Percentiles rank a stretch among this genome's conserved stretches.
Evolutionary conservation across 331 rosid genomes (phyloP).

Genomic region (Prunus yedoensis): DNA sequence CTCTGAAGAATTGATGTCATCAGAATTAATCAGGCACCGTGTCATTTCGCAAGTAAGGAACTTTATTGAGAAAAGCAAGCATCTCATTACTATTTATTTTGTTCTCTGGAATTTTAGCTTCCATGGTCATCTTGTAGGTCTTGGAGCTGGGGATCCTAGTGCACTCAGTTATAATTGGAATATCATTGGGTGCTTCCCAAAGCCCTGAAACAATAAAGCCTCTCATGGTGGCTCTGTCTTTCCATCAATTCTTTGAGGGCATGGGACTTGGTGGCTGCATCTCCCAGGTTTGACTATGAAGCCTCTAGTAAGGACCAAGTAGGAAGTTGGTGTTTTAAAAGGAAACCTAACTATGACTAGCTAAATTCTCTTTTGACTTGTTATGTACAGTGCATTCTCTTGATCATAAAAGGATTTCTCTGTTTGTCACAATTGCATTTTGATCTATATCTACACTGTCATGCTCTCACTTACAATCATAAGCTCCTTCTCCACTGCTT

Average conservation of each 20-base stretch:
- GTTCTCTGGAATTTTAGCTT: neutral
- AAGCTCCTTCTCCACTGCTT: neutral
- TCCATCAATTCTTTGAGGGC: slow-evolving; percentile 89
- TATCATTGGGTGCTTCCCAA: slow-evolving; percentile 60
- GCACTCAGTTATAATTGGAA: slow-evolving; percentile 79
- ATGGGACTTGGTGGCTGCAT: slow-evolving; percentile 92
- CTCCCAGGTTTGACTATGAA: slow-evolving; percentile 41
- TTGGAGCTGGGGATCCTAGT: slow-evolving; percentile 80
- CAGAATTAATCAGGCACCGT: slow-evolving; percentile 49
- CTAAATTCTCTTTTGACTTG: neutral
- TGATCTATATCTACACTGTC: too few relatives aligned
- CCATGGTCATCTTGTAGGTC: slow-evolving; percentile 36
- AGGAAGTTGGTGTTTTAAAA: neutral
- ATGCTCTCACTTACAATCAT: neutral
- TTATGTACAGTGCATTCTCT: neutral
- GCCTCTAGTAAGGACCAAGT: neutral
- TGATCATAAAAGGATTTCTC: too few relatives aligned
- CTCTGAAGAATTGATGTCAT: slow-evolving; percentile 27
- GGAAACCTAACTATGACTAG: neutral
- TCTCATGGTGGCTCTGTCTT: slow-evolving; percentile 68
- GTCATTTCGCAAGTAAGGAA: slow-evolving; percentile 57
- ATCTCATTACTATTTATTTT: neutral
- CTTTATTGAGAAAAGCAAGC: neutral
- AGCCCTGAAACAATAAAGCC: slow-evolving; percentile 57
- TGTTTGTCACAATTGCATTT: too few relatives aligned